These are phyloP conservation scores for Lentinula aciculospora DNA, from an alignment of 768 basidiomycete genomes.

Conservation along the genomic window DNA sequence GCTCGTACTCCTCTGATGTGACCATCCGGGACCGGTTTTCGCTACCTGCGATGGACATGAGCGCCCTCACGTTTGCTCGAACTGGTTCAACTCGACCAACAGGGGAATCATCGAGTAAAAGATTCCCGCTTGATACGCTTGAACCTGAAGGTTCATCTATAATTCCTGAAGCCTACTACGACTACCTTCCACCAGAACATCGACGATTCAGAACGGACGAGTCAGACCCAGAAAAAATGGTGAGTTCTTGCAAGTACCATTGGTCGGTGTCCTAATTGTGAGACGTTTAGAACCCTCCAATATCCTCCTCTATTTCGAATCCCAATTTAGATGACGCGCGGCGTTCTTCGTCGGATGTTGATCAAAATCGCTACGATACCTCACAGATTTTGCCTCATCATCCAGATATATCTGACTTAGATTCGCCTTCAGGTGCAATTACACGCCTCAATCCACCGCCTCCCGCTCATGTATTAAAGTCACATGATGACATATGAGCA, in stretches of 20 bases:
- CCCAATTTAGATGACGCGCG: too few species aligned
- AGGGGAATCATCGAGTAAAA: not conserved
- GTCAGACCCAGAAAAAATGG: not conserved
- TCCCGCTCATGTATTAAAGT: too few species aligned
- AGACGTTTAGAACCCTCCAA: too few species aligned
- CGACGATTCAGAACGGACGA: not conserved
- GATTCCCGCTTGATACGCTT: not conserved
- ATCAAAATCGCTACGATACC: too few species aligned
- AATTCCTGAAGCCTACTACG: slow-evolving; percentile 2
- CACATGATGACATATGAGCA: too few species aligned
- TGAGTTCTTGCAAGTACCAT: not conserved
- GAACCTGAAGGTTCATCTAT: not conserved
- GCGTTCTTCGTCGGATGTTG: too few species aligned
- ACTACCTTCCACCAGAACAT: slow-evolving; percentile 1
- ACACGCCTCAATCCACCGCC: too few species aligned
- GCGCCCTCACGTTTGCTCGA: not conserved
- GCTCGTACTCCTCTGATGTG: not conserved
- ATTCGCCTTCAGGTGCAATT: too few species aligned
- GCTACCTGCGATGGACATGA: slow-evolving; percentile 7
- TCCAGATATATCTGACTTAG: too few species aligned
- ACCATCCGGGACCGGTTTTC: slow-evolving; percentile 4
- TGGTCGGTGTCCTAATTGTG: too few species aligned
- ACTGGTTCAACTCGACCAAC: not conserved
- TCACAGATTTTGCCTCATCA: too few species aligned
- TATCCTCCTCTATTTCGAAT: too few species aligned